Base-by-base conservation (phyloP, 2,329 filamentous ascomycete genomes). In the Aspergillus sp. region DNA sequence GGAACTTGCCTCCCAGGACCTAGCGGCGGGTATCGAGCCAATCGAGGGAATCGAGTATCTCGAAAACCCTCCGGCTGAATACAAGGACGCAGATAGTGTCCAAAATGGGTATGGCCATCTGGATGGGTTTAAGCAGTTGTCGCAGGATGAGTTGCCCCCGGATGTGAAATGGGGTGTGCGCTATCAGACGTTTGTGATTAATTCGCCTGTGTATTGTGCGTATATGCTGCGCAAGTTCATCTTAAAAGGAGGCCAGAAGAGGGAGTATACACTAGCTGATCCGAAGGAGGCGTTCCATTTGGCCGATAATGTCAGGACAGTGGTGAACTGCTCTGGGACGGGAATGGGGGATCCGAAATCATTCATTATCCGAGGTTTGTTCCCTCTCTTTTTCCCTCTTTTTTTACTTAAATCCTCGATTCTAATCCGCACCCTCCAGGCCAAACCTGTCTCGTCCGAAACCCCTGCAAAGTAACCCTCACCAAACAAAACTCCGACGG, bases 401-500 rank as follows among this genome's bases (percentile, higher is more conserved):
- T 42, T 42, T 26, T 35, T 19, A 26, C 28, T 31, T 29, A 19
- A 36, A 28, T 36, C 27, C 37, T 33, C 28, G 27, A 10, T 11
- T n/a, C 34, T 39, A 12, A 39, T 5, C 31, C 31, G 2, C 11
- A 29, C 11, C 19, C 4, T 19, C 19, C 38, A 67, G 69, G 71
- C 27, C 71, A 74, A 64, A 74, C 70, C 5, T 69, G 70, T 41
- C 67, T 79, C 9, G 66, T 75, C 7, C 63, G 65, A 7, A 75
- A 75, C 37, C 59, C 65, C 3, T 67, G 66, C 44, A 51, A 65
- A 3, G 65, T 65, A 41, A 75, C 64, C 0, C 69, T 86, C 13
- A 86, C 83, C 3, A 71, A 77, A 27, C 80, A 86, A 51, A 77
- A 80, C 53, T 70, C 71, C 0, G 81, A 85, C 56, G 82, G 82